These are phyloP conservation scores for Colletotrichum tanaceti DNA, from an alignment of 2,329 filamentous ascomycete species.

Conservation along the genomic window DNA sequence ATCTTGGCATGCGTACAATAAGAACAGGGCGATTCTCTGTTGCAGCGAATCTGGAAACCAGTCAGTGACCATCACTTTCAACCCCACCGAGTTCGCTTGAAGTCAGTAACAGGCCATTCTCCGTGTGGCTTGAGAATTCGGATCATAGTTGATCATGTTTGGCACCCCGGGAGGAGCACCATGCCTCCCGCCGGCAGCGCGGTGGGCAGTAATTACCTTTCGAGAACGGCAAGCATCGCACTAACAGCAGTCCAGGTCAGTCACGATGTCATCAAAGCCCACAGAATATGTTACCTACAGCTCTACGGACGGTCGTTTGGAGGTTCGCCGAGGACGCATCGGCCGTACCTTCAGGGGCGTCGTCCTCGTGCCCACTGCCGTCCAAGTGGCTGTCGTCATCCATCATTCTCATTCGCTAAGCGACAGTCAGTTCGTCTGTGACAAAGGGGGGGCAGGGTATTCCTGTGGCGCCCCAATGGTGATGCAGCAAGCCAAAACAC, in stretches of 20 bases:
- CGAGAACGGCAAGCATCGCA: constrained; percentile 50
- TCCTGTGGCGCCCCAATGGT: not conserved
- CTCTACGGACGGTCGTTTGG: constrained; percentile 33
- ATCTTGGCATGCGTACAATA: constrained; percentile 53
- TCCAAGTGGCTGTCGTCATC: constrained; percentile 36
- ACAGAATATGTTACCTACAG: constrained; percentile 13
- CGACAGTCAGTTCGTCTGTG: not conserved
- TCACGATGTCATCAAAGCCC: not conserved
- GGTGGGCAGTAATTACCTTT: constrained; percentile 45
- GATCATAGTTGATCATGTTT: no score
- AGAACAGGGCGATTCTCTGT: constrained; percentile 52
- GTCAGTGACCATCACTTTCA: not conserved
- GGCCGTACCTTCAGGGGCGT: constrained; percentile 24
- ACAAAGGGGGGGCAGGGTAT: not conserved
- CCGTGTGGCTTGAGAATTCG: no score
- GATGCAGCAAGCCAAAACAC: not conserved
- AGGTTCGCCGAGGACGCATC: constrained; percentile 19
- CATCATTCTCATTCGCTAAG: constrained; percentile 26
- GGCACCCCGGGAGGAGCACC: no score
- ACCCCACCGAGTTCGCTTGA: not conserved
- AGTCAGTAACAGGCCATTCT: constrained; percentile 1
- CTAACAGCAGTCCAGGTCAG: constrained; percentile 36
- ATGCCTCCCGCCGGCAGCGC: no score
- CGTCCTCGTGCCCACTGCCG: constrained; percentile 35
- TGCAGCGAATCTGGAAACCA: constrained; percentile 50